Conservation (phyloP, 2,329 filamentous ascomycete species). For the Biscogniauxia mediterranea region DNA sequence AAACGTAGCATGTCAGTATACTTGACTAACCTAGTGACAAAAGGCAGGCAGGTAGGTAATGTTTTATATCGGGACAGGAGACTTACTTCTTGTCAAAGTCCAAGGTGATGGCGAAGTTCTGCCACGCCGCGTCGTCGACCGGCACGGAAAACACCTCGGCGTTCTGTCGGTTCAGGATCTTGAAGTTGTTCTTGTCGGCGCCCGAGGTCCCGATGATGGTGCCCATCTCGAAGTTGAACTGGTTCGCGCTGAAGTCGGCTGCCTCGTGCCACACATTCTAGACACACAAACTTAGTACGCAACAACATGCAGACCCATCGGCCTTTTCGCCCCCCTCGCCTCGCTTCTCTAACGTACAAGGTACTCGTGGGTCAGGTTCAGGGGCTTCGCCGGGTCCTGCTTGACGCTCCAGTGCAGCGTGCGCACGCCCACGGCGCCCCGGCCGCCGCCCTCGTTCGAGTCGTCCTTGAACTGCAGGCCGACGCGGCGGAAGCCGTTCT, state of each 20-base stretch:
- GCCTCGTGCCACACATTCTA: constrained; percentile 36
- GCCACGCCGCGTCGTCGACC: constrained; percentile 49
- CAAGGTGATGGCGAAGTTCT: constrained; percentile 59
- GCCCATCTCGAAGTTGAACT: constrained; percentile 36
- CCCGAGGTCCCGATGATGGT: constrained; percentile 35
- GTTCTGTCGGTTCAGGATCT: constrained; percentile 40
- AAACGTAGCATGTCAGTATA: neutral
- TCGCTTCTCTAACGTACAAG: constrained; percentile 18
- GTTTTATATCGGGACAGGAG: neutral
- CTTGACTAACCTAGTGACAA: neutral
- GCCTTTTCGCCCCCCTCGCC: neutral
- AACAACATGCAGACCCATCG: neutral
- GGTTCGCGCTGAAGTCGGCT: constrained; percentile 30
- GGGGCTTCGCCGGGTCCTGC: constrained; percentile 27
- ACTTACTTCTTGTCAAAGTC: constrained; percentile 55
- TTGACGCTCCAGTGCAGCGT: constrained; percentile 33
- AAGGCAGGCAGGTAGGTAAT: neutral
- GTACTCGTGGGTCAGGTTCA: constrained; percentile 35
- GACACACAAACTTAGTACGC: constrained; percentile 20
- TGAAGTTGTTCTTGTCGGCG: constrained; percentile 39
- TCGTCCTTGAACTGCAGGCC: constrained; percentile 44
- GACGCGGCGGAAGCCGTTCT: constrained; percentile 45
- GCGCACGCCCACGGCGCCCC: constrained; percentile 30
- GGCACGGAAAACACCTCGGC: constrained; percentile 40
- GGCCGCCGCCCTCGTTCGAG: constrained; percentile 38